phyloP scores from a whole-genome alignment of 805 yeast genomes.

The Saturnispora bothae region DNA sequence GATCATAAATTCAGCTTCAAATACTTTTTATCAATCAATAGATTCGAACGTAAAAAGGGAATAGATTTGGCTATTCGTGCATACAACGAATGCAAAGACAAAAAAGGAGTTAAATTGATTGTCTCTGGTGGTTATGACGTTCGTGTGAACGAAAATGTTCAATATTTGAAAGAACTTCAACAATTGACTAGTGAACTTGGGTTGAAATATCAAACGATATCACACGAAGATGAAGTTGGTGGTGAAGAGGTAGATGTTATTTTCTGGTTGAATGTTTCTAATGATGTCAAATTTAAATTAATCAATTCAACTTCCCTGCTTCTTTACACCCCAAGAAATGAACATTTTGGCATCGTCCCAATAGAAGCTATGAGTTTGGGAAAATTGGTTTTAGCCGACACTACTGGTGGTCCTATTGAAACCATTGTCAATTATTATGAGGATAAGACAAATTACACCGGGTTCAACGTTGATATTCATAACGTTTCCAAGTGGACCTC shows the following conservation, averaged over 20 bases:
- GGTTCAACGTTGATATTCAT: conserved; percentile 42
- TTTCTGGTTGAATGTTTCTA: conserved; percentile 73
- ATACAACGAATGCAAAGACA: conserved; percentile 35
- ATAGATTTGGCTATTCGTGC: conserved; percentile 68
- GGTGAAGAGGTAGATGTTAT: conserved; percentile 13
- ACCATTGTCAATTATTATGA: conserved; percentile 37
- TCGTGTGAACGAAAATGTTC: conserved; percentile 64
- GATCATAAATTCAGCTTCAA: conserved; percentile 27
- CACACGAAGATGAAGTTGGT: not conserved
- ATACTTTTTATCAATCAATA: conserved; percentile 65
- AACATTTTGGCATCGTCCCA: conserved; percentile 98
- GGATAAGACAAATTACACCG: conserved; percentile 32
- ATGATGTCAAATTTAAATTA: conserved; percentile 52
- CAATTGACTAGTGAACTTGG: conserved; percentile 29
- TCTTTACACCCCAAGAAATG: conserved; percentile 81
- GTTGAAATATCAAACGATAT: conserved; percentile 2
- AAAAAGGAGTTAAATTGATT: conserved; percentile 39
- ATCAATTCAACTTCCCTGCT: conserved; percentile 48
- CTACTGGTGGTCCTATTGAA: conserved; percentile 90
- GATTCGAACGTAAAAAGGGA: conserved; percentile 83
- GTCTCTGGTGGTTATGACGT: conserved; percentile 89
- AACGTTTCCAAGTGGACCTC: conserved; percentile 45
- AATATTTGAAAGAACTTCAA: conserved; percentile 54
- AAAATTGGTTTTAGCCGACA: conserved; percentile 76
- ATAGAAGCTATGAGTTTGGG: conserved; percentile 84